Evolutionary conservation across 2,329 filamentous ascomycete genomes (phyloP).

Genomic region (Pseudogymnoascus sp.): DNA sequence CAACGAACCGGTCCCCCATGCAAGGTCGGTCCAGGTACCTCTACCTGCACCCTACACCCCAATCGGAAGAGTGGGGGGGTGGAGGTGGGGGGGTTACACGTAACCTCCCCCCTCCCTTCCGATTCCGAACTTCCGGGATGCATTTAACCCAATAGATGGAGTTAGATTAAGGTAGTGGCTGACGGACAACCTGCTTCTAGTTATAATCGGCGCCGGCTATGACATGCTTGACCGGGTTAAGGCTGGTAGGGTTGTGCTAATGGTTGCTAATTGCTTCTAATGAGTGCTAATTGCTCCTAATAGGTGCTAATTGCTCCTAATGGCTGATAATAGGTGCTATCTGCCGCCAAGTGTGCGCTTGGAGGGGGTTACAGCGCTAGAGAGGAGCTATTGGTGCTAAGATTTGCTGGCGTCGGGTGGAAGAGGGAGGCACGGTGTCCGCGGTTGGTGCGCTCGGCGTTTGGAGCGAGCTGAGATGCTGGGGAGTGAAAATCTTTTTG

Average conservation of each 20-base stretch:
- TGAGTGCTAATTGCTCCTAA: too few relatives aligned
- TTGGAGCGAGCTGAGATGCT: background rate
- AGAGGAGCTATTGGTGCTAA: background rate
- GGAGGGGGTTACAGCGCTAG: background rate
- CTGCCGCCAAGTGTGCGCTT: background rate
- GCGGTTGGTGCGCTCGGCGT: background rate
- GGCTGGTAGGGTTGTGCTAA: background rate
- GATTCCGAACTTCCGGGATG: background rate
- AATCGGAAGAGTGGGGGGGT: too few relatives aligned
- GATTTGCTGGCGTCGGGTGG: background rate
- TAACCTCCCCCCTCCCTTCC: background rate
- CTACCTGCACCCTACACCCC: background rate
- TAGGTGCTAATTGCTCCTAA: too few relatives aligned
- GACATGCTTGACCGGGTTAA: background rate
- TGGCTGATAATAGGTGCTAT: background rate
- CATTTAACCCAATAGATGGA: background rate
- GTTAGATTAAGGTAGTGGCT: background rate
- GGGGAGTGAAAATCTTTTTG: background rate
- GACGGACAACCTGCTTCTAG: background rate
- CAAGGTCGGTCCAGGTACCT: too few relatives aligned
- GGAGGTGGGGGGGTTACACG: too few relatives aligned
- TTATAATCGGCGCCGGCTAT: background rate
- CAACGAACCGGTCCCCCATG: background rate
- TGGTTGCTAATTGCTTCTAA: too few relatives aligned
- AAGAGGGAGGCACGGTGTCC: background rate